These are phyloP conservation scores for Maudiozyma serrabonitensis DNA, from an alignment of 805 yeast genomes.

Conservation along the genomic window DNA sequence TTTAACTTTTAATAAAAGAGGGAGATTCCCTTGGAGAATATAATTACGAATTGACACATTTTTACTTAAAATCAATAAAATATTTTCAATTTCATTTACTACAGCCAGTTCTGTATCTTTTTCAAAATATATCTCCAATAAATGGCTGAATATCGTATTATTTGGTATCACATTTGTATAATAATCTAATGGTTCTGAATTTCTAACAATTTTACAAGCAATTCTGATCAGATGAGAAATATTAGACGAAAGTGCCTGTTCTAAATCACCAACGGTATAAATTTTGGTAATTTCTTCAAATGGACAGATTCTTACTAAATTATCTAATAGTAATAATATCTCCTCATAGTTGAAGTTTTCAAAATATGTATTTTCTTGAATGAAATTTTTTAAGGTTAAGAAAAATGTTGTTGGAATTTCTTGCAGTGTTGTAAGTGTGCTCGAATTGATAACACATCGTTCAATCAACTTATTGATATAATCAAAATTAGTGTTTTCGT, in stretches of 20 bases:
- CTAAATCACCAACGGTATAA: constrained; percentile 17
- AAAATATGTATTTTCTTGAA: constrained; percentile 5
- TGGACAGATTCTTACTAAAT: constrained; percentile 10
- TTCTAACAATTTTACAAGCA: constrained; percentile 21
- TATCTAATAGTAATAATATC: constrained; percentile 14
- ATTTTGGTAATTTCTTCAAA: constrained; percentile 19
- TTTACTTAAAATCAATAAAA: constrained; percentile 9
- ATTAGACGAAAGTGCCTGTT: constrained; percentile 15
- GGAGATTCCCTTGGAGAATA: constrained; percentile 14
- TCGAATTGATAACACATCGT: constrained; percentile 14
- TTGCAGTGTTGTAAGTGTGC: constrained; percentile 6
- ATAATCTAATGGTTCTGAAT: constrained; percentile 21
- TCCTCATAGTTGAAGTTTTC: constrained; percentile 14
- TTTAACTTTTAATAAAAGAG: constrained; percentile 11
- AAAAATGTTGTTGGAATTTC: constrained; percentile 12
- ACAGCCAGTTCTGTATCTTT: constrained; percentile 13
- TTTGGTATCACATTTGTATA: constrained; percentile 11
- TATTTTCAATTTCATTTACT: constrained; percentile 19
- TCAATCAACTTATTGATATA: constrained; percentile 7
- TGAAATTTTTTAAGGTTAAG: constrained; percentile 9
- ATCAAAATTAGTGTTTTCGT: not conserved
- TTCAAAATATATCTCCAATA: constrained; percentile 15
- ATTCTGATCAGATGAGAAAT: constrained; percentile 12
- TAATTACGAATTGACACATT: constrained; percentile 19
- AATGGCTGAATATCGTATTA: constrained; percentile 9